Conservation (phyloP, 345 rosid genomes). For the Erysimum cheiranthoides region DNA sequence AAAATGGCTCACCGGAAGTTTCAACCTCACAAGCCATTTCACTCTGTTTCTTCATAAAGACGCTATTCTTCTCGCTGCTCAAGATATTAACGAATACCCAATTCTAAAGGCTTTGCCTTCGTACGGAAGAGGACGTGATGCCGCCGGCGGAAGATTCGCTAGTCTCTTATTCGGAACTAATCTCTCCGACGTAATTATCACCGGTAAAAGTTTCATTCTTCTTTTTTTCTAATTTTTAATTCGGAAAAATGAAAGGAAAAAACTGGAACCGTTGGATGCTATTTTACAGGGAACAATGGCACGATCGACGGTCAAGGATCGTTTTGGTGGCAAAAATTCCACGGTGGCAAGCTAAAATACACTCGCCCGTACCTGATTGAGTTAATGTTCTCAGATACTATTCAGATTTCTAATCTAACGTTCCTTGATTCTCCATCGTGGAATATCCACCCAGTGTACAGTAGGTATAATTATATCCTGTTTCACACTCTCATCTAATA, state of each 20-base stretch:
- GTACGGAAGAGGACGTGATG: constrained; percentile 93
- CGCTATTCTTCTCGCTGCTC: constrained; percentile 84
- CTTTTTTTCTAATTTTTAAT: not conserved
- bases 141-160: constrained; percentile 78
- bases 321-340: constrained; percentile 91
- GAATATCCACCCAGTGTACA: constrained; percentile 92
- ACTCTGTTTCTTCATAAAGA: constrained; percentile 85
- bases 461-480: constrained; percentile 57
- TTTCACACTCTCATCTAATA: not conserved
- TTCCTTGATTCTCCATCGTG: constrained; percentile 88
- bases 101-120: constrained; percentile 79
- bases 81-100: constrained; percentile 78
- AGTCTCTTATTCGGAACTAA: constrained; percentile 88
- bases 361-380: constrained; percentile 90
- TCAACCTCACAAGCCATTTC: constrained; percentile 80
- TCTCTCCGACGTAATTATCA: constrained; percentile 82
- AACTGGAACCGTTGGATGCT: constrained; percentile 34
- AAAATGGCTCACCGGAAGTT: constrained; percentile 89
- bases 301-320: constrained; percentile 94
- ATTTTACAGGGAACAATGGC: constrained; percentile 68
- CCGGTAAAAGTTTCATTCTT: constrained; percentile 54
- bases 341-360: constrained; percentile 74
- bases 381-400: constrained; percentile 65
- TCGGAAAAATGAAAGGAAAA: not conserved
- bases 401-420: constrained; percentile 86